Evolutionary conservation across 2,329 filamentous ascomycete species (phyloP), one percentile per base, ranked within the genome.

Genomic region (Fusarium sp.): DNA sequence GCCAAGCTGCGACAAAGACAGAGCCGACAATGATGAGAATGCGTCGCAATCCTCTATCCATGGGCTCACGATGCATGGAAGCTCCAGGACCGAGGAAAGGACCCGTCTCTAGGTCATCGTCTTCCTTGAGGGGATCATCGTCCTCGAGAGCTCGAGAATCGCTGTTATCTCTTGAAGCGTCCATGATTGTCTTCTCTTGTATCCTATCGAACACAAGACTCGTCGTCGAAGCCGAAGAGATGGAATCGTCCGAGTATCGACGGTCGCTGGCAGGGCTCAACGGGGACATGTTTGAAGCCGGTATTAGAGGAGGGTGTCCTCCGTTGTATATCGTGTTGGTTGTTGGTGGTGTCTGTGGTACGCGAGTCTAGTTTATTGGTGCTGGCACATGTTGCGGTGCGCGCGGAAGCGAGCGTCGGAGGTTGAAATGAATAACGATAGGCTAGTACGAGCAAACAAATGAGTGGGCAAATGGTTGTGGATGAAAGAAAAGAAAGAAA

Each of bases 191-290:
- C 81, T 86, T 80, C 79, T 93, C 91, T 77, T 90, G 88, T 74
- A 96, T 88, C 72, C 92, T 90, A 75, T 96, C 93, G 80, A 96
- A 93, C 61, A 96, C 90, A 20, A 96, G 87, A 77, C 94, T 96
- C 8, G 92, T 95, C 17, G 94, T 96, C 39, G 94, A 96, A n/a
- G 91, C 91, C 45, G 92, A 92, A n/a, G 92, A 94, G 51, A 89
- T 82, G 7, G 93, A 94, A 70, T 88, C 88, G 78, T 83, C 83
- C 61, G 89, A 90, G 51, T 66, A 68, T 54, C 80, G 79, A 45
- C 73, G 72, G 47, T 70, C 67, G 69, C 54, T 49, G 22, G 74
- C 71, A 35, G 69, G 68, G 39, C 54, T 39, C 7, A 66, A 33
- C 22, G 76, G 59, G 31, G 73, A 72, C 45, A 72, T 69, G 62